Evolutionary conservation across 306 rosid genomes (phyloP).

Genomic region (Rubus parviflorus): DNA sequence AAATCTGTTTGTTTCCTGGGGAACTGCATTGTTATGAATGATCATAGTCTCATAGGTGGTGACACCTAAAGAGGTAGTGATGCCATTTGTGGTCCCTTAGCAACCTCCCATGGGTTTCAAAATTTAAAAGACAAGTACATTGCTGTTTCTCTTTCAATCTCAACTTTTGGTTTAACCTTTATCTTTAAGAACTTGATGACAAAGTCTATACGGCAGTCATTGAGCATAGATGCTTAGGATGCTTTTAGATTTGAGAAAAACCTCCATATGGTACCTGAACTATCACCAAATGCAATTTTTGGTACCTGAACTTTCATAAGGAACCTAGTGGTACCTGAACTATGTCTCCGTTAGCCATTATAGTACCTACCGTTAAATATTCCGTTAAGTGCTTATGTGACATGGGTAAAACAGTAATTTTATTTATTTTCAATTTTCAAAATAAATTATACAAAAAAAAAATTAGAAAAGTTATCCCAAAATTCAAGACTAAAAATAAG

Average conservation of each 20-base stretch:
- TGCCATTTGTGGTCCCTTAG: slow-evolving; percentile 16
- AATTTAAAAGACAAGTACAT: neutral
- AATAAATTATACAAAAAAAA: too few species aligned
- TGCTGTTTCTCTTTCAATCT: neutral
- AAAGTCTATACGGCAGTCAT: slow-evolving; percentile 8
- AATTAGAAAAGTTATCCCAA: too few species aligned
- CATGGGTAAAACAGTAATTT: too few species aligned
- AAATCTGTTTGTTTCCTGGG: slow-evolving; percentile 18
- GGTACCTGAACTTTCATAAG: too few species aligned
- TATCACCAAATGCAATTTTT: too few species aligned
- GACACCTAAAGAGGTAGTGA: neutral
- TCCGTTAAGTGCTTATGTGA: too few species aligned
- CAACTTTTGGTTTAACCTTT: neutral
- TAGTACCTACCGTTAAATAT: too few species aligned
- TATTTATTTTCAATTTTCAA: too few species aligned
- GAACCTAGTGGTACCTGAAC: too few species aligned
- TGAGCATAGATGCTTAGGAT: neutral
- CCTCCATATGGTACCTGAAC: too few species aligned
- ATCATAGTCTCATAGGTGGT: neutral
- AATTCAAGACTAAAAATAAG: too few species aligned
- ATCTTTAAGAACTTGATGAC: neutral
- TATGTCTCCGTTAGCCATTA: too few species aligned
- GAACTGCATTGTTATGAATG: slow-evolving; percentile 12
- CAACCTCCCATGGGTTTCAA: neutral
- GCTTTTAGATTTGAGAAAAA: neutral